Evolutionary conservation across 2,329 filamentous ascomycete genomes (phyloP).

Genomic region (Rhynchosporium graminicola): DNA sequence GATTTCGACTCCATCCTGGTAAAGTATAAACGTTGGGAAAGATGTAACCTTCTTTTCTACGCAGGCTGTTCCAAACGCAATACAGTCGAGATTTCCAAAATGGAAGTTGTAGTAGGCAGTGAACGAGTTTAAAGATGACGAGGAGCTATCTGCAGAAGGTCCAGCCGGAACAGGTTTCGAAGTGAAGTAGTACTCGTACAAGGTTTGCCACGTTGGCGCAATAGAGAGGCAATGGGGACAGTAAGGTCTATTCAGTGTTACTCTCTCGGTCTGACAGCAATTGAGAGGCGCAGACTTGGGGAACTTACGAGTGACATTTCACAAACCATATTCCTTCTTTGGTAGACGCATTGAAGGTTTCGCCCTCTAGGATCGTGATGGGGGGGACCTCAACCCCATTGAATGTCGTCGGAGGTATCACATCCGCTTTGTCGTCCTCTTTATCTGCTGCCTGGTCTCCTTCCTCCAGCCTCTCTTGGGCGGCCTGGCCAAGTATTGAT

Average conservation of each 20-base stretch:
- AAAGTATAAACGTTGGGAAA: conserved; percentile 79
- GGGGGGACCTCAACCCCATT: conserved; percentile 54
- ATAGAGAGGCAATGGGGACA: conserved; percentile 48
- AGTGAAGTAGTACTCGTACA: conserved; percentile 89
- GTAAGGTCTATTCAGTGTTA: conserved; percentile 34
- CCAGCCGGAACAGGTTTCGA: conserved; percentile 62
- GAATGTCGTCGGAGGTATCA: conserved; percentile 46
- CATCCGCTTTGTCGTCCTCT: conserved; percentile 36
- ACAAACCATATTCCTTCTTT: conserved; percentile 42
- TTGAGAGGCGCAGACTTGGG: not conserved
- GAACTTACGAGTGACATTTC: conserved; percentile 40
- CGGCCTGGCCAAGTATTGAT: conserved; percentile 29
- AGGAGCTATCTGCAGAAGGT: conserved; percentile 43
- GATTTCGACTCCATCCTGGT: conserved; percentile 71
- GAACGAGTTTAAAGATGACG: conserved; percentile 59
- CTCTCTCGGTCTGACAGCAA: not conserved
- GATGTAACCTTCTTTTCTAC: conserved; percentile 62
- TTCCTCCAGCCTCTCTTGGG: conserved; percentile 23
- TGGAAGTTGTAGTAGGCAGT: conserved; percentile 84
- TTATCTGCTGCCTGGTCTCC: conserved; percentile 19
- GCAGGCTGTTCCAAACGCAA: conserved; percentile 81
- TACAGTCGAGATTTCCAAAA: conserved; percentile 84
- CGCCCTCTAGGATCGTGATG: conserved; percentile 49
- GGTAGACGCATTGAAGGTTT: conserved; percentile 43
- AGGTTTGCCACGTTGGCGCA: conserved; percentile 84